Percentiles rank a stretch among this genome's conserved stretches.
Evolutionary conservation across 2,329 filamentous ascomycete genomes (phyloP).

Genomic region (Colletotrichum lindemuthianum): DNA sequence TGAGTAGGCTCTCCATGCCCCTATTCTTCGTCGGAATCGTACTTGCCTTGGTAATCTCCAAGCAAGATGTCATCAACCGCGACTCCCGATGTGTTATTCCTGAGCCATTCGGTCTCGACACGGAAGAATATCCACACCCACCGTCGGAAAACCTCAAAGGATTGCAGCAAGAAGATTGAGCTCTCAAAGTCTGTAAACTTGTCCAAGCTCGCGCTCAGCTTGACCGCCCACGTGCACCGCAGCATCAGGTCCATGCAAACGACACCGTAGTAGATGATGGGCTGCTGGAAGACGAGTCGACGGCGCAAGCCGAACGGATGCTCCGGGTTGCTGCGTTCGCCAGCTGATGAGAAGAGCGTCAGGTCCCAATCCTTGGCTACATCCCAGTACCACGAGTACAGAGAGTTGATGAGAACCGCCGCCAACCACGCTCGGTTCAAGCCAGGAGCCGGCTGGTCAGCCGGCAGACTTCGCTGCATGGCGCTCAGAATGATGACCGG

Average conservation of each 20-base stretch:
- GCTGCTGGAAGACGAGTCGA: constrained; percentile 76
- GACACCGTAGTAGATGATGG: constrained; percentile 83
- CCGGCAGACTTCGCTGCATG: constrained; percentile 71
- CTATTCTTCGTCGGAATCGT: constrained; percentile 44
- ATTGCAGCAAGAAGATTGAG: constrained; percentile 87
- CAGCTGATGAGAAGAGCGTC: constrained; percentile 74
- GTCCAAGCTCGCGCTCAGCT: constrained; percentile 83
- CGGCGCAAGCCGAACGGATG: constrained; percentile 83
- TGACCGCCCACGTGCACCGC: constrained; percentile 90
- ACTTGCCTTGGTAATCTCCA: constrained; percentile 74
- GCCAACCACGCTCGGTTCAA: constrained; percentile 73
- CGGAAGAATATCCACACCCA: constrained; percentile 99
- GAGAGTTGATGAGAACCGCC: constrained; percentile 82
- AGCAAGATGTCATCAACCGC: constrained; percentile 78
- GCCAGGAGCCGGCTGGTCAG: constrained; percentile 47
- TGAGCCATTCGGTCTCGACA: constrained; percentile 91
- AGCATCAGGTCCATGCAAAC: constrained; percentile 82
- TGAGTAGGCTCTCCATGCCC: constrained; percentile 1
- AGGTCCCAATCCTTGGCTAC: constrained; percentile 97
- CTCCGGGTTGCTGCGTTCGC: constrained; percentile 68
- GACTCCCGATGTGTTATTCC: constrained; percentile 62
- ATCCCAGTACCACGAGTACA: constrained; percentile 99
- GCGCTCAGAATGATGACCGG: constrained; percentile 87
- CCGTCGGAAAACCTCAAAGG: constrained; percentile 85
- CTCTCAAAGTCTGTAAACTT: constrained; percentile 88